A percentile compares a stretch with the other conserved stretches of the same genome.
Evolutionary conservation across 495 filamentous ascomycete species (phyloP).

Genomic region (Parathielavia hyrcaniae): DNA sequence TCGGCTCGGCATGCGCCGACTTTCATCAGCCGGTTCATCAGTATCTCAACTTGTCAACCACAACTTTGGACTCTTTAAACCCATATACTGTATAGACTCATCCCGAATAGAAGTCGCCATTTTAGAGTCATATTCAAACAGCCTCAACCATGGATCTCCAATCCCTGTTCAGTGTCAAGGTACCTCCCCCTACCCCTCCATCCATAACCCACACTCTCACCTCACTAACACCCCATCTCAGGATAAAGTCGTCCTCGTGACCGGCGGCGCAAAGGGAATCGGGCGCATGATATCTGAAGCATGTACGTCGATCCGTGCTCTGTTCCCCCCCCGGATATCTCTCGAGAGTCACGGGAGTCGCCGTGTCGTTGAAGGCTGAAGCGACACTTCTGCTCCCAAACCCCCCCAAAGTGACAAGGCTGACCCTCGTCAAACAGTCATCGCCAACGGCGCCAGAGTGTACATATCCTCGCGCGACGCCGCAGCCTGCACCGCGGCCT

Average conservation of each 20-base stretch:
- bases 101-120: not conserved
- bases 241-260: conserved; percentile 41
- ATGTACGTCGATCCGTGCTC: too few relatives aligned
- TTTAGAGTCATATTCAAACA: not conserved
- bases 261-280: conserved; percentile 52
- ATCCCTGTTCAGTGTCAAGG: conserved; percentile 55
- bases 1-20: conserved; percentile 12
- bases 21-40: not conserved
- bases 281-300: conserved; percentile 78
- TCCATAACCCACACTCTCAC: not conserved
- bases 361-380: too few relatives aligned
- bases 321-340: too few relatives aligned
- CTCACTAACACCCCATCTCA: conserved; percentile 8
- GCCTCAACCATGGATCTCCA: conserved; percentile 46
- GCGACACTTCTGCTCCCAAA: too few relatives aligned
- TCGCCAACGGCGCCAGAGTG: conserved; percentile 71
- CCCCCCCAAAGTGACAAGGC: too few relatives aligned
- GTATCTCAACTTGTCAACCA: not conserved
- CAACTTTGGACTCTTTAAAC: not conserved
- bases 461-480: conserved; percentile 72
- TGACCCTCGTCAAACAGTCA: too few relatives aligned
- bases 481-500: conserved; percentile 31
- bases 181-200: conserved; percentile 23
- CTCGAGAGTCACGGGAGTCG: too few relatives aligned
- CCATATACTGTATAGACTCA: too few relatives aligned